Percentiles rank a stretch among this genome's conserved stretches.
Conservation (phyloP, 2,329 filamentous ascomycete genomes). For the Cordyceps farinosa region DNA sequence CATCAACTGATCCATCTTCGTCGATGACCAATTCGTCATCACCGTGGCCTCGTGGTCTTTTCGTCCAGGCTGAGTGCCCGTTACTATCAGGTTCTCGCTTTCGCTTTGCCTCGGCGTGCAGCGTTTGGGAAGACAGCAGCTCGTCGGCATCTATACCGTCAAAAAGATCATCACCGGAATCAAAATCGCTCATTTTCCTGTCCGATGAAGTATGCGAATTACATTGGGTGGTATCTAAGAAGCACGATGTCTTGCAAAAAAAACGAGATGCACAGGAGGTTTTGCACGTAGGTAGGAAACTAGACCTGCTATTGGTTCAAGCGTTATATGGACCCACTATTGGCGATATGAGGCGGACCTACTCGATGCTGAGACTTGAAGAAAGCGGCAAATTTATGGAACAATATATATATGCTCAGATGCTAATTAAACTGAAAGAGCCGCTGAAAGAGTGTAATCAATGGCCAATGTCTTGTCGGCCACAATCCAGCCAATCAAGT, state of each 20-base stretch:
- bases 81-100: not conserved
- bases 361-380: too few species aligned
- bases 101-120: not conserved
- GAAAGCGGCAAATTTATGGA: too few species aligned
- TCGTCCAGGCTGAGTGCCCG: not conserved
- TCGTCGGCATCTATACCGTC: constrained; percentile 22
- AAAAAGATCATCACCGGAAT: constrained; percentile 28
- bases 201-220: not conserved
- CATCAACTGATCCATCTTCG: not conserved
- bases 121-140: not conserved
- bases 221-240: not conserved
- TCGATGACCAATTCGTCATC: not conserved
- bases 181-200: constrained; percentile 22
- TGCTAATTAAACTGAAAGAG: too few species aligned
- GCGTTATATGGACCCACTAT: too few species aligned
- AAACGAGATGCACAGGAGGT: not conserved
- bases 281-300: too few species aligned
- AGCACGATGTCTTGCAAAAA: not conserved
- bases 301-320: too few species aligned
- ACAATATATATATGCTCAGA: too few species aligned
- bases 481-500: too few species aligned
- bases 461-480: too few species aligned
- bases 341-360: too few species aligned
- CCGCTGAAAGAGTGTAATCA: too few species aligned
- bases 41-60: not conserved